Conservation (phyloP, 495 filamentous ascomycete species). For the Penicillium ochrochloron region DNA sequence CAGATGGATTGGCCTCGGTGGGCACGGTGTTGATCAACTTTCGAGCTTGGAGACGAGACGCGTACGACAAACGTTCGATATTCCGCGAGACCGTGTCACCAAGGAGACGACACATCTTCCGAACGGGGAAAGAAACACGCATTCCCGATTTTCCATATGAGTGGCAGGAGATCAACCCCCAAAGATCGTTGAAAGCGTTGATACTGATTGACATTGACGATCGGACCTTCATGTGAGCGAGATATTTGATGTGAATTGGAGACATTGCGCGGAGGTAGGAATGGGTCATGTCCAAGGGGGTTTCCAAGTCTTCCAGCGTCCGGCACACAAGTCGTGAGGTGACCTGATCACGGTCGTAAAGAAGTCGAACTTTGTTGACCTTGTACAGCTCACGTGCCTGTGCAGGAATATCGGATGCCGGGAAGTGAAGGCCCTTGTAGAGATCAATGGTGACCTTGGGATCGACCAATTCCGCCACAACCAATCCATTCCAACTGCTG, state of each 20-base stretch:
- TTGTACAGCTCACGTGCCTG: slow-evolving; percentile 80
- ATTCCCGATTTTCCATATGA: slow-evolving; percentile 81
- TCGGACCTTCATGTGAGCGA: slow-evolving; percentile 87
- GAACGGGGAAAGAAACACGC: slow-evolving; percentile 88
- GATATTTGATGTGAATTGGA: slow-evolving; percentile 88
- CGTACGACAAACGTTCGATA: slow-evolving; percentile 87
- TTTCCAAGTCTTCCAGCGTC: slow-evolving; percentile 72
- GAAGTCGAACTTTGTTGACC: slow-evolving; percentile 54
- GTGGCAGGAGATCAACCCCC: slow-evolving; percentile 91
- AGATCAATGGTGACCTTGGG: slow-evolving; percentile 79
- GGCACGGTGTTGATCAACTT: slow-evolving; percentile 60
- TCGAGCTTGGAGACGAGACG: slow-evolving; percentile 71
- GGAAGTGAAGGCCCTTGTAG: slow-evolving; percentile 90
- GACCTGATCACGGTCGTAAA: slow-evolving; percentile 45
- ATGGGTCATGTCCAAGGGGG: slow-evolving; percentile 82
- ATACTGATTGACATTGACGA: slow-evolving; percentile 96
- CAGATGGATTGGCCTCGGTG: slow-evolving; percentile 80
- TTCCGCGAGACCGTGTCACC: slow-evolving; percentile 87
- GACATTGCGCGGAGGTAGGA: slow-evolving; percentile 84
- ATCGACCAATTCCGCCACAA: slow-evolving; percentile 88
- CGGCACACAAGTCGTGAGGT: slow-evolving; percentile 82
- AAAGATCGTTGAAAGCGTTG: slow-evolving; percentile 81
- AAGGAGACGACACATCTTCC: slow-evolving; percentile 92
- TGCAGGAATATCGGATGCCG: slow-evolving; percentile 87
- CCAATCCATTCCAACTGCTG: slow-evolving; percentile 76